phyloP scores from a whole-genome alignment of 257 asterid genomes.

The Gentiana macrophylla region DNA sequence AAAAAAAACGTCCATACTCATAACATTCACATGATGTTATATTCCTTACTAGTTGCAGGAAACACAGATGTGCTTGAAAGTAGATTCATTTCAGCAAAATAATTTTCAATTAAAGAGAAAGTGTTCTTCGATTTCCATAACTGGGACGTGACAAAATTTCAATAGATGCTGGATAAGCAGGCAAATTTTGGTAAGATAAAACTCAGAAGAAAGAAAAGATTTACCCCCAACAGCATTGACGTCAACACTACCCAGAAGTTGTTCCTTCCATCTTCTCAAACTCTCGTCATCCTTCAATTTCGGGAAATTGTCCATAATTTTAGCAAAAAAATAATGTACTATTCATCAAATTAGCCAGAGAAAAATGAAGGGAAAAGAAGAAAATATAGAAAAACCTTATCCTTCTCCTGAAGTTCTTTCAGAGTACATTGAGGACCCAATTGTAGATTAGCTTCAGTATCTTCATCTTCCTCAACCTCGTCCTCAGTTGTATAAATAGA shows the following conservation, averaged over 20 bases:
- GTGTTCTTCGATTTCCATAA: too few species aligned
- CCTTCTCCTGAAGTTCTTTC: conserved; percentile 55
- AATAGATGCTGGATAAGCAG: too few species aligned
- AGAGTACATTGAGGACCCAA: conserved; percentile 56
- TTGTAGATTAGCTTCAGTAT: conserved; percentile 26
- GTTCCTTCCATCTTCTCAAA: conserved; percentile 67
- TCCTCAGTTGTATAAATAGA: conserved; percentile 44
- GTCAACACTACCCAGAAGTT: conserved; percentile 62
- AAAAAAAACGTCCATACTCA: too few species aligned
- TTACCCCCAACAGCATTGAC: conserved; percentile 45
- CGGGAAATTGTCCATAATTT: not conserved
- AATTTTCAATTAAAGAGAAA: too few species aligned
- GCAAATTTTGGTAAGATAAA: not conserved
- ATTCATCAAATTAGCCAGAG: not conserved
- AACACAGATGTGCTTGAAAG: too few species aligned
- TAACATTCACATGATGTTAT: too few species aligned
- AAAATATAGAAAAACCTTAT: conserved; percentile 31
- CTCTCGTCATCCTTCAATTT: conserved; percentile 56
- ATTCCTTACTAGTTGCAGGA: too few species aligned
- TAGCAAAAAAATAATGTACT: not conserved
- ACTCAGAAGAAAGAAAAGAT: not conserved
- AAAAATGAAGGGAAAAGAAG: not conserved
- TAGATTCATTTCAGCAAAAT: too few species aligned
- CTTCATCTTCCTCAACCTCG: conserved; percentile 40
- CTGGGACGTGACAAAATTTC: too few species aligned